phyloP scores from a whole-genome alignment of 1,284 basidiomycete species.

The Fistulinella cinereoalba region DNA sequence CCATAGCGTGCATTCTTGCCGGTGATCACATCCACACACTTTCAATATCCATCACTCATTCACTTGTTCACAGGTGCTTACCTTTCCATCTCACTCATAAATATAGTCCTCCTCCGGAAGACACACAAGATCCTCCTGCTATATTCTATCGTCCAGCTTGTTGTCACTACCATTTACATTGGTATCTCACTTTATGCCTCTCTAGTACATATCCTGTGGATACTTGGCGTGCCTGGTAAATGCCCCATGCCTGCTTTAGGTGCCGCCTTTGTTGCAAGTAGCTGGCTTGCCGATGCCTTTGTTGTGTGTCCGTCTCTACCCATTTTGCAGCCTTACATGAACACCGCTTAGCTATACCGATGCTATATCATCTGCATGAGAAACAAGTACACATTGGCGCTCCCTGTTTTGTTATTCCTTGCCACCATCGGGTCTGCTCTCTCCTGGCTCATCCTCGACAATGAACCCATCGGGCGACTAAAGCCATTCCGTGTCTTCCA shows the following conservation, averaged over 20 bases:
- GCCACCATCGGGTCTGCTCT: slow-evolving; percentile 16
- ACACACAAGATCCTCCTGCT: slow-evolving; percentile 12
- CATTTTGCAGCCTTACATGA: background rate
- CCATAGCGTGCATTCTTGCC: slow-evolving; percentile 21
- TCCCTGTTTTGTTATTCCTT: slow-evolving; percentile 13
- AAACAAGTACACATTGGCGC: background rate
- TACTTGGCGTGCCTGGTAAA: slow-evolving; percentile 14
- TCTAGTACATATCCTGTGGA: slow-evolving; percentile 13
- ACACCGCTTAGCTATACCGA: slow-evolving; percentile 20
- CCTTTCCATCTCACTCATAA: slow-evolving; percentile 12
- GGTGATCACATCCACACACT: background rate
- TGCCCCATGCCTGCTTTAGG: slow-evolving; percentile 10
- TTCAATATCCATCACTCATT: background rate
- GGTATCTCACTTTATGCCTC: slow-evolving; percentile 17
- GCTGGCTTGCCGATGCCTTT: slow-evolving; percentile 24
- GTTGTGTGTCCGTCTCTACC: slow-evolving; percentile 13
- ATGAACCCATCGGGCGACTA: no score
- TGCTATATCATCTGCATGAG: slow-evolving; percentile 21
- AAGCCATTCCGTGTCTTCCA: slow-evolving; percentile 13
- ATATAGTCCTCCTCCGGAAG: slow-evolving; percentile 19
- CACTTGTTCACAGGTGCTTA: slow-evolving; percentile 16
- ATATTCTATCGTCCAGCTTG: slow-evolving; percentile 16
- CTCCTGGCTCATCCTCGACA: slow-evolving; percentile 14
- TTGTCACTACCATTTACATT: slow-evolving; percentile 23
- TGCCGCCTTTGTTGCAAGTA: slow-evolving; percentile 21